These are phyloP conservation scores for Colletotrichum sp. DNA, from an alignment of 2,329 filamentous ascomycete species.

Conservation along the genomic window DNA sequence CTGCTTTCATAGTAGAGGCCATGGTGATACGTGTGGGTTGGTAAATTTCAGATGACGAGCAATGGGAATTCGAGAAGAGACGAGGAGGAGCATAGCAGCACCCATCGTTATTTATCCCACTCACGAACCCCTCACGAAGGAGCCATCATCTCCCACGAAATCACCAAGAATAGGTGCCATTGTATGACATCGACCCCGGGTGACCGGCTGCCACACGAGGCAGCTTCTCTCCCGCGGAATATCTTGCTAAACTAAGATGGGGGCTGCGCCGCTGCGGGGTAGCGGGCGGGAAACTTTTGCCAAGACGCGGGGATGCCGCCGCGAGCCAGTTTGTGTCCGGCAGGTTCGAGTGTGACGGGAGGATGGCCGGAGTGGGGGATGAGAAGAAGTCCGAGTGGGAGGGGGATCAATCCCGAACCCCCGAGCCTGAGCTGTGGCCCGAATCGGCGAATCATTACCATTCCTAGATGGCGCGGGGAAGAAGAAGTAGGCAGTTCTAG, in stretches of 20 bases:
- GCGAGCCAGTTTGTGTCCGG: background rate
- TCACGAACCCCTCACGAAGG: background rate
- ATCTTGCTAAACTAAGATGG: background rate
- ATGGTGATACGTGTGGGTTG: background rate
- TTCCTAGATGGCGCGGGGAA: background rate
- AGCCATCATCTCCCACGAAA: background rate
- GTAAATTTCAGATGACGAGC: background rate
- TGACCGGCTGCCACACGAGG: background rate
- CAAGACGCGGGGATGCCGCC: conserved; percentile 5
- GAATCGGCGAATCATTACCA: background rate
- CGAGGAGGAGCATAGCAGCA: background rate
- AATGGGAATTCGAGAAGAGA: background rate
- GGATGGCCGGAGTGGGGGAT: background rate
- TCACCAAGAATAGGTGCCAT: background rate
- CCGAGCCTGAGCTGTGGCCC: background rate
- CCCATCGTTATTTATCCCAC: background rate
- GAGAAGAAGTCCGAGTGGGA: background rate
- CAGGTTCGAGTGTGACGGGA: background rate
- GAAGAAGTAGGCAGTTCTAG: background rate
- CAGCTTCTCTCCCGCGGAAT: conserved; percentile 10
- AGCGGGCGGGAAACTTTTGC: conserved; percentile 3
- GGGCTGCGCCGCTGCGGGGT: conserved; percentile 8
- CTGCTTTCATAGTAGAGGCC: conserved; percentile 59
- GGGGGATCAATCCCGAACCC: background rate
- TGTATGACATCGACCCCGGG: background rate